Conservation (phyloP, 1,139 yeast species). For the Geotrichum macrosporum region DNA sequence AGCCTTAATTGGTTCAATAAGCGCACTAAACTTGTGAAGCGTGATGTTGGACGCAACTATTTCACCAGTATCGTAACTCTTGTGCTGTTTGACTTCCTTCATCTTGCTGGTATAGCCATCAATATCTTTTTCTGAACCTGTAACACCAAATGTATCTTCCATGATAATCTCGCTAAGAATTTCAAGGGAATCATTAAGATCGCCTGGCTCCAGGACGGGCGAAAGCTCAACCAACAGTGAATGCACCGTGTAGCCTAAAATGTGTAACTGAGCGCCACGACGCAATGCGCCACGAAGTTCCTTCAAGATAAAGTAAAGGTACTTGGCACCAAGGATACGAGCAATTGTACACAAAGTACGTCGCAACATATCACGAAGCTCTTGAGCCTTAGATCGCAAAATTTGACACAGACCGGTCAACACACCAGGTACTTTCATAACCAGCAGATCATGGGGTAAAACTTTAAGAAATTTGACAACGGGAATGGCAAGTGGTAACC, state of each 20-base stretch:
- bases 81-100: constrained; percentile 87
- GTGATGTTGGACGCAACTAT: constrained; percentile 62
- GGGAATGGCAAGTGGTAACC: constrained; percentile 82
- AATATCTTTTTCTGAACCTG: constrained; percentile 92
- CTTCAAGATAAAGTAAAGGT: constrained; percentile 65
- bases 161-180: constrained; percentile 67
- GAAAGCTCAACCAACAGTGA: constrained; percentile 55
- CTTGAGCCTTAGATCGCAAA: constrained; percentile 80
- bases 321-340: constrained; percentile 62
- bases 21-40: constrained; percentile 53
- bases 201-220: constrained; percentile 56
- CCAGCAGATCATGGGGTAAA: constrained; percentile 54
- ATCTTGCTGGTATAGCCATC: constrained; percentile 83
- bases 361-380: constrained; percentile 81
- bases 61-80: constrained; percentile 85
- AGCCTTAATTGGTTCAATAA: constrained; percentile 65
- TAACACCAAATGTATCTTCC: constrained; percentile 91
- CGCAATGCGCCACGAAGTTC: constrained; percentile 77
- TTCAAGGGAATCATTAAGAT: constrained; percentile 63
- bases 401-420: constrained; percentile 84
- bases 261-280: constrained; percentile 92
- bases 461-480: constrained; percentile 66
- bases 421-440: constrained; percentile 68
- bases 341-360: constrained; percentile 67
- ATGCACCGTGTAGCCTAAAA: constrained; percentile 83